These are phyloP conservation scores for Kodamaea suecica DNA, from an alignment of 1,139 yeast species.

Conservation along the genomic window DNA sequence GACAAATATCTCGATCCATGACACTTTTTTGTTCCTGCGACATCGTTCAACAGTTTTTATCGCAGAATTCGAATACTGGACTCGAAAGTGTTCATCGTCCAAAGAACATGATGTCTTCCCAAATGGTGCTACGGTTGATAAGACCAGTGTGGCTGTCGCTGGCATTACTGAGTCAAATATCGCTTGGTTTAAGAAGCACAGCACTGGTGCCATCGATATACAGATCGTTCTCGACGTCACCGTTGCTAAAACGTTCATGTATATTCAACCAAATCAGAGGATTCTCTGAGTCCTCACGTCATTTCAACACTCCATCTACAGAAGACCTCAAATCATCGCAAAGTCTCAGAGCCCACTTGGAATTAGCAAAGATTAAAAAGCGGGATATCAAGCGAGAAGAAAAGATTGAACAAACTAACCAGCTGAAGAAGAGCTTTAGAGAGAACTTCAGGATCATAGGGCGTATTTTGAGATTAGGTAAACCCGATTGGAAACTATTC, in stretches of 20 bases:
- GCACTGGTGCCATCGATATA: neutral
- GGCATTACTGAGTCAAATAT: neutral
- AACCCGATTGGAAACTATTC: slow-evolving; percentile 40
- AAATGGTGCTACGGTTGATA: slow-evolving; percentile 4
- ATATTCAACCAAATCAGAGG: slow-evolving; percentile 2
- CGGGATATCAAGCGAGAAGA: slow-evolving; percentile 34
- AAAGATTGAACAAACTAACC: slow-evolving; percentile 26
- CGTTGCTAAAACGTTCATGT: neutral
- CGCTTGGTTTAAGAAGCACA: neutral
- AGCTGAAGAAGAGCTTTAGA: slow-evolving; percentile 25
- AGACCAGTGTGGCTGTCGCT: slow-evolving; percentile 1
- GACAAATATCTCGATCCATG: too few relatives aligned
- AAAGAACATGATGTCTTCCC: slow-evolving; percentile 3
- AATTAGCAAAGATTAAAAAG: slow-evolving; percentile 25
- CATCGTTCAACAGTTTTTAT: too few relatives aligned
- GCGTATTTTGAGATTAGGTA: slow-evolving; percentile 39
- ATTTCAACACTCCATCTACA: slow-evolving; percentile 8
- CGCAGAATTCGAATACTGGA: too few relatives aligned
- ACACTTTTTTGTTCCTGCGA: too few relatives aligned
- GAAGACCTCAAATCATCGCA: slow-evolving; percentile 16
- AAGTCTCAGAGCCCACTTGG: slow-evolving; percentile 26
- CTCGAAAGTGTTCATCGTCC: slow-evolving; percentile 1
- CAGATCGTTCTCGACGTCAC: neutral
- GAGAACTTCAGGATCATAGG: slow-evolving; percentile 37
- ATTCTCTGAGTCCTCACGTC: slow-evolving; percentile 1